Base-by-base conservation (phyloP, 352 stramenopile species). In the Aphanomyces euteiches region DNA sequence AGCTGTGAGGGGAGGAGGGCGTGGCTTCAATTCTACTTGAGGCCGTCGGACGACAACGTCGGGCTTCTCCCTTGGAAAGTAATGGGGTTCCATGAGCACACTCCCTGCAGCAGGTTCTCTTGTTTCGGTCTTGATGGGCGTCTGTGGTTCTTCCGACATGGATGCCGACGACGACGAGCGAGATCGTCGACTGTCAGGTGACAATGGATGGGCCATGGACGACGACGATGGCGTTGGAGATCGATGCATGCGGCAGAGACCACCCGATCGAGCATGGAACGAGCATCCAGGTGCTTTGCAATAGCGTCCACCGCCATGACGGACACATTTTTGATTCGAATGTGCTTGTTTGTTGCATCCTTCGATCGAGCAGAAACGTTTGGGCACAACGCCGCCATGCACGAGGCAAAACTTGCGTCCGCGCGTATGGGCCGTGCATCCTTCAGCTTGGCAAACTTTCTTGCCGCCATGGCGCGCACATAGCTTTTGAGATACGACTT, bases 251-350 rank as follows among this genome's bases (percentile, higher is more conserved):
- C 89, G 90, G 70, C 85, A 92, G 2, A 90, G 73, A 2, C 85
- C 85, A 0, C 83, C 83, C 17, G 83, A 83, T 6, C 85, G 81
- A 34, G 85, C 81, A 69, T 92, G 85, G 69, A 90, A 83, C 77
- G 88, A 70, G 38, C 64, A 70, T 3, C 64, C 64, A 7, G 47
- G 28, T 21, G 53, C 64, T 34, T 70, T 70, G 47, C 64, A 70
- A 4, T 61, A 54, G 19, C 53, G 53, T 34, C 64, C 64, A 21
- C 64, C 64, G n/a, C 64, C 64, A 36, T 70, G 64, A 19, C 64
- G 47, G 13, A 70, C 64, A 34, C 64, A 70, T 38, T 70, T 70
- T 70, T 70, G 64, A 40, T 56, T 34, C 4, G 64, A 54, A 43
- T 70, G 64, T 12, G 64, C 64, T 63, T 70, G 64, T 15, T 56